Conservation (phyloP, 23 red algal species). For the Gracilaria gracilis region DNA sequence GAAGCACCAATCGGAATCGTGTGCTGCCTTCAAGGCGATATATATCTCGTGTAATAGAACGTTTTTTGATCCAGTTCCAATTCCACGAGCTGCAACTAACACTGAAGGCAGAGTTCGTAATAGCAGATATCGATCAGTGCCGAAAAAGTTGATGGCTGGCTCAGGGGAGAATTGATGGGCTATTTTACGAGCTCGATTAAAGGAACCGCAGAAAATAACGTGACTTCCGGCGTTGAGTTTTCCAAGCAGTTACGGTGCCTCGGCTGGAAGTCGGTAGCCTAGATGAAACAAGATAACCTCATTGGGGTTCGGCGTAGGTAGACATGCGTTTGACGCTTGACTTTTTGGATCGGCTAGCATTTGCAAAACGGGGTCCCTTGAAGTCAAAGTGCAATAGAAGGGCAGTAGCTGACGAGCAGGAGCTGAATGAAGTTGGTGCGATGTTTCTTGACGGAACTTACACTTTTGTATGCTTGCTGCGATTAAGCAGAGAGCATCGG, state of each 20-base stretch:
- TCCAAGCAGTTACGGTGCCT: neutral
- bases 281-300: slow-evolving; percentile 46
- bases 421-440: no score
- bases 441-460: no score
- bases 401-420: no score
- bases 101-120: slow-evolving; percentile 20
- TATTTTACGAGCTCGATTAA: slow-evolving; percentile 20
- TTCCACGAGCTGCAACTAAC: slow-evolving; percentile 50
- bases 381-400: no score
- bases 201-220: slow-evolving; percentile 48
- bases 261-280: slow-evolving; percentile 34
- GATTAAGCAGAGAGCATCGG: no score
- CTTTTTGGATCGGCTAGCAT: neutral
- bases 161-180: neutral
- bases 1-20: neutral
- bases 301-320: neutral
- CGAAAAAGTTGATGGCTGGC: neutral
- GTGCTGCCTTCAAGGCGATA: neutral
- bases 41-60: slow-evolving; percentile 49
- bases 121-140: slow-evolving; percentile 44
- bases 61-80: slow-evolving; percentile 41
- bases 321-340: neutral
- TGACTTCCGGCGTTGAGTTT: neutral
- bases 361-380: neutral
- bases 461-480: no score